These are phyloP conservation scores for Hanseniaspora valbyensis DNA, from an alignment of 805 yeast species.

Conservation along the genomic window DNA sequence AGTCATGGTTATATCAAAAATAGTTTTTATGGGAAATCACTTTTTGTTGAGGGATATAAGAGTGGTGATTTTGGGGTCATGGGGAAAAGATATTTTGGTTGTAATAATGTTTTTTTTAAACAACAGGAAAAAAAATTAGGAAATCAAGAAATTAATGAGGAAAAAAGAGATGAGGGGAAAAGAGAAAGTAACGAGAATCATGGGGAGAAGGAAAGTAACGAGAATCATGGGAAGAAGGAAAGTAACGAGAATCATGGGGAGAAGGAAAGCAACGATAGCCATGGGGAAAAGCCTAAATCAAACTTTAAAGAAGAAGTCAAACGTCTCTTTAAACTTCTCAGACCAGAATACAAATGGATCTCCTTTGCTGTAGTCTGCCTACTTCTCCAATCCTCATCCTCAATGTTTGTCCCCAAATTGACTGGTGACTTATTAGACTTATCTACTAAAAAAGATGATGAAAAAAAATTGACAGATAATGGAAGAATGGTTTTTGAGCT, in stretches of 20 bases:
- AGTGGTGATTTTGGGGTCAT: too few relatives aligned
- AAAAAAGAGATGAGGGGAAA: too few relatives aligned
- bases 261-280: background rate
- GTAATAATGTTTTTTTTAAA: too few relatives aligned
- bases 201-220: background rate
- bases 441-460: slow-evolving; percentile 27
- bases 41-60: too few relatives aligned
- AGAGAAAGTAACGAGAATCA: background rate
- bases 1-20: too few relatives aligned
- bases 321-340: slow-evolving; percentile 45
- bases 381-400: slow-evolving; percentile 8
- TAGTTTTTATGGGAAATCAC: too few relatives aligned
- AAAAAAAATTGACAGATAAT: slow-evolving; percentile 1
- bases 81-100: too few relatives aligned
- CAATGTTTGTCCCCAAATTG: slow-evolving; percentile 65
- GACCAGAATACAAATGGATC: slow-evolving; percentile 46
- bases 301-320: slow-evolving; percentile 16
- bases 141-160: too few relatives aligned
- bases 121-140: too few relatives aligned
- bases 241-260: background rate
- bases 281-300: too few relatives aligned
- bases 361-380: slow-evolving; percentile 47
- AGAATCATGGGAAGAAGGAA: background rate
- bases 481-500: slow-evolving; percentile 25
- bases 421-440: slow-evolving; percentile 81